Conservation (phyloP, 805 yeast genomes). For the Saturnispora saitoi region DNA sequence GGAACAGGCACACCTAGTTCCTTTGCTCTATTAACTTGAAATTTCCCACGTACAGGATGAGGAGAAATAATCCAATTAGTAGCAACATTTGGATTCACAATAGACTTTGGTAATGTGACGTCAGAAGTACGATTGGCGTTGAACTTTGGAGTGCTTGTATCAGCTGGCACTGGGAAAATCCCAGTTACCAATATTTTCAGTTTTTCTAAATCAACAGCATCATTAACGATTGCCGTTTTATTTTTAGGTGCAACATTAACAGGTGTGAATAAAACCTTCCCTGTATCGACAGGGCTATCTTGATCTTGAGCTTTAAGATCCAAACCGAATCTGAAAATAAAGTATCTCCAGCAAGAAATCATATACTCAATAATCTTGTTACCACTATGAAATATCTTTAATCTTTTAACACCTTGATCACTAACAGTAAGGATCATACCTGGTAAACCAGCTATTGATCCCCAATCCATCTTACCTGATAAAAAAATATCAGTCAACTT, state of each 20-base stretch:
- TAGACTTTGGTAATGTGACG: slow-evolving; percentile 19
- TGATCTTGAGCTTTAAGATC: slow-evolving; percentile 30
- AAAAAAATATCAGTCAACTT: slow-evolving; percentile 60
- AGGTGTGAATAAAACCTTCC: slow-evolving; percentile 17
- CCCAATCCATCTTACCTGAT: slow-evolving; percentile 75
- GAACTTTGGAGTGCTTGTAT: slow-evolving; percentile 9
- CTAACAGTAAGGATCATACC: slow-evolving; percentile 77
- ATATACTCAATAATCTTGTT: slow-evolving; percentile 40
- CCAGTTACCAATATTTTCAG: slow-evolving; percentile 7
- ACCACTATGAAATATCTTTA: slow-evolving; percentile 48
- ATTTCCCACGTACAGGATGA: slow-evolving; percentile 67
- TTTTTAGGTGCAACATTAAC: slow-evolving; percentile 14
- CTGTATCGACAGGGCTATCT: slow-evolving; percentile 6
- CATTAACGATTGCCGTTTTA: not conserved
- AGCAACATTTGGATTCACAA: slow-evolving; percentile 31
- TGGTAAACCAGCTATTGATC: slow-evolving; percentile 82
- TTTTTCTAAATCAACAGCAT: slow-evolving; percentile 6
- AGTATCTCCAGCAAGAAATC: slow-evolving; percentile 76
- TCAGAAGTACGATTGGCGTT: slow-evolving; percentile 16
- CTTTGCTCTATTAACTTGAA: slow-evolving; percentile 55
- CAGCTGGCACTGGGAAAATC: slow-evolving; percentile 21
- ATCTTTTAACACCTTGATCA: slow-evolving; percentile 59
- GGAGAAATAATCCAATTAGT: slow-evolving; percentile 64
- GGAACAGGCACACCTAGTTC: slow-evolving; percentile 62
- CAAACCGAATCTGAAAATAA: slow-evolving; percentile 73